phyloP scores from a whole-genome alignment of 2,329 filamentous ascomycete genomes.

The Neofusicoccum sp. region DNA sequence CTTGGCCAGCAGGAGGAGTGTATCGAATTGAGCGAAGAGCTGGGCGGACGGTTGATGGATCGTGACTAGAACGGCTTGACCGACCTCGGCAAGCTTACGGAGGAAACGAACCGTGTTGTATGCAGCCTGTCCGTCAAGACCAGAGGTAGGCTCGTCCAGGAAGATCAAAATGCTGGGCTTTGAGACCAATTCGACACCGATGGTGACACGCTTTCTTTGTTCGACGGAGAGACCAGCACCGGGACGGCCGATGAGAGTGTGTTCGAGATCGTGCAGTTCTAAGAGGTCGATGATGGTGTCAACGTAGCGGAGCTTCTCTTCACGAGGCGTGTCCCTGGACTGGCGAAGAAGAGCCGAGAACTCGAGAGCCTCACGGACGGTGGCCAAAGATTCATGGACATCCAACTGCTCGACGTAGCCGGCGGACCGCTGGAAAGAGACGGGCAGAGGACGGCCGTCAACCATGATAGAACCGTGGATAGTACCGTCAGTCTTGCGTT shows the following conservation, averaged over 20 bases:
- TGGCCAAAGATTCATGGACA: constrained; percentile 59
- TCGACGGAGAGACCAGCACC: constrained; percentile 61
- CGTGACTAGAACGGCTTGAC: constrained; percentile 82
- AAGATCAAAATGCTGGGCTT: constrained; percentile 72
- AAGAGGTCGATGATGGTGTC: constrained; percentile 61
- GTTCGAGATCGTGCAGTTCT: constrained; percentile 61
- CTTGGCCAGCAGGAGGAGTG: constrained; percentile 71
- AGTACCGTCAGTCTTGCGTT: constrained; percentile 20
- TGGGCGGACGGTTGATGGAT: constrained; percentile 84
- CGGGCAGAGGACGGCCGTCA: constrained; percentile 19
- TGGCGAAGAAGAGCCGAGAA: constrained; percentile 64
- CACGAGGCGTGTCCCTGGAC: constrained; percentile 52
- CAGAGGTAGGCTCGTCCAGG: constrained; percentile 74
- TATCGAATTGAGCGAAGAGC: constrained; percentile 81
- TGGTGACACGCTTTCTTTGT: constrained; percentile 65
- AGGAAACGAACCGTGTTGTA: constrained; percentile 75
- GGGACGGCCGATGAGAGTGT: constrained; percentile 60
- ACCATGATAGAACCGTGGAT: constrained; percentile 20
- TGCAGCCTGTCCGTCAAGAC: constrained; percentile 69
- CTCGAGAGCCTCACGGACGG: constrained; percentile 62
- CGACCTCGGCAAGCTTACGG: constrained; percentile 70
- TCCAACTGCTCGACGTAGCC: constrained; percentile 57
- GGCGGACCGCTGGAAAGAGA: constrained; percentile 21
- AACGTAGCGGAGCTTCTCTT: constrained; percentile 62
- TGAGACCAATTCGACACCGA: constrained; percentile 59